These are phyloP conservation scores for Cytospora schulzeri DNA, from an alignment of 2,329 filamentous ascomycete species.

Conservation along the genomic window DNA sequence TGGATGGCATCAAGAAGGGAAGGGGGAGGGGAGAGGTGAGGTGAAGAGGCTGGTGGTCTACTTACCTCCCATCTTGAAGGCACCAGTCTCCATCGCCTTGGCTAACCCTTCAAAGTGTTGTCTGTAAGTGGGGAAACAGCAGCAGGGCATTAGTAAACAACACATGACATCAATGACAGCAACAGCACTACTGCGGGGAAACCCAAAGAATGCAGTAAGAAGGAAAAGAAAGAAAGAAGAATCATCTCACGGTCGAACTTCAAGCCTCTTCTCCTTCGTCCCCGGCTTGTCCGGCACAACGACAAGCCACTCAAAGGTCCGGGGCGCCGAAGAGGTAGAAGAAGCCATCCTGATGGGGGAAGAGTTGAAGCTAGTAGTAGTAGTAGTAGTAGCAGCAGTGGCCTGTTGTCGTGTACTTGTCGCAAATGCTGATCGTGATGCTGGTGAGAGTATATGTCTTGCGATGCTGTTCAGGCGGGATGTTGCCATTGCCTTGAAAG, in stretches of 20 bases:
- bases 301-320: constrained; percentile 67
- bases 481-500: constrained; percentile 8
- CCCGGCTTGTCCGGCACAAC: constrained; percentile 69
- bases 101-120: constrained; percentile 61
- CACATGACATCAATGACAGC: too few species aligned
- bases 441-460: constrained; percentile 2
- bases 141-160: too few species aligned
- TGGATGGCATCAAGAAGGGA: constrained; percentile 8
- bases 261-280: constrained; percentile 60
- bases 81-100: constrained; percentile 54
- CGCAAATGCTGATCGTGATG: constrained; percentile 15
- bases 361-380: background rate
- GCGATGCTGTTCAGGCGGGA: constrained; percentile 20
- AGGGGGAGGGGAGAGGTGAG: background rate
- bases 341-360: constrained; percentile 19
- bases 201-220: background rate
- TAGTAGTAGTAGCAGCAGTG: too few species aligned
- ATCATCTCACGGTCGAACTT: constrained; percentile 56
- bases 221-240: constrained; percentile 19
- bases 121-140: constrained; percentile 35
- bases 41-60: constrained; percentile 12
- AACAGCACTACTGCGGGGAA: too few species aligned
- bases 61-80: constrained; percentile 66
- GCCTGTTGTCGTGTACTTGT: too few species aligned
- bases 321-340: constrained; percentile 27